Percentiles rank a stretch among this genome's conserved stretches.
Conservation (phyloP, 352 stramenopile species). For the Aphanomyces astaci region DNA sequence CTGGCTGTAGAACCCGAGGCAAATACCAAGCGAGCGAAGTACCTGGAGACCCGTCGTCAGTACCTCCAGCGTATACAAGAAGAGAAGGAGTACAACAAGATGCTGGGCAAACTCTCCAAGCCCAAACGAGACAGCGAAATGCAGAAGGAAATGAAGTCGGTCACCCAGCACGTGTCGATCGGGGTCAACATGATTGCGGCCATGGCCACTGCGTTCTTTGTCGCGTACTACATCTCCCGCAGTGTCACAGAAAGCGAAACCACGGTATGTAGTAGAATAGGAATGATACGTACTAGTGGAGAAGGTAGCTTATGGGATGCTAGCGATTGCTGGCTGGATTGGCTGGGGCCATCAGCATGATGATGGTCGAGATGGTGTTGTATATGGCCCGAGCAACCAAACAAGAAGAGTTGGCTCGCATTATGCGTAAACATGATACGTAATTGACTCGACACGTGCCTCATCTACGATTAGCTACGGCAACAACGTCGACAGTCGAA, state of each 20-base stretch:
- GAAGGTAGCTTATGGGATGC: not conserved
- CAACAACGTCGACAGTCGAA: too few species aligned
- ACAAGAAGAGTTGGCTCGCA: slow-evolving; percentile 22
- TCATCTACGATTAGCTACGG: too few species aligned
- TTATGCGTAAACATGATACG: not conserved
- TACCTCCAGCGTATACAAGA: slow-evolving; percentile 71
- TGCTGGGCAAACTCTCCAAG: slow-evolving; percentile 63
- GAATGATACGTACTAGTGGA: not conserved
- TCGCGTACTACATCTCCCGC: slow-evolving; percentile 62
- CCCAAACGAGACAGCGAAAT: slow-evolving; percentile 41
- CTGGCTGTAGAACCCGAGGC: not conserved
- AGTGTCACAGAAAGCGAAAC: slow-evolving; percentile 69
- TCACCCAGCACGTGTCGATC: slow-evolving; percentile 70
- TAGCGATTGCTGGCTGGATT: slow-evolving; percentile 61
- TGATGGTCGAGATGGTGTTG: slow-evolving; percentile 83
- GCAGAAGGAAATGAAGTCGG: slow-evolving; percentile 49
- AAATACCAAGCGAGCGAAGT: not conserved
- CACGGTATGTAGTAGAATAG: slow-evolving; percentile 34
- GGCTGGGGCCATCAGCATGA: slow-evolving; percentile 70
- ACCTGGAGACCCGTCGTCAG: slow-evolving; percentile 39
- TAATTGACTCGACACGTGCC: not conserved
- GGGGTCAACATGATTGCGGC: slow-evolving; percentile 81
- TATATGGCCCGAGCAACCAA: slow-evolving; percentile 73
- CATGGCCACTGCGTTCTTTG: slow-evolving; percentile 69
- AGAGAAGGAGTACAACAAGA: slow-evolving; percentile 65